These are phyloP conservation scores for Hypsizygus marmoreus DNA, from an alignment of 768 basidiomycete species.

Conservation along the genomic window DNA sequence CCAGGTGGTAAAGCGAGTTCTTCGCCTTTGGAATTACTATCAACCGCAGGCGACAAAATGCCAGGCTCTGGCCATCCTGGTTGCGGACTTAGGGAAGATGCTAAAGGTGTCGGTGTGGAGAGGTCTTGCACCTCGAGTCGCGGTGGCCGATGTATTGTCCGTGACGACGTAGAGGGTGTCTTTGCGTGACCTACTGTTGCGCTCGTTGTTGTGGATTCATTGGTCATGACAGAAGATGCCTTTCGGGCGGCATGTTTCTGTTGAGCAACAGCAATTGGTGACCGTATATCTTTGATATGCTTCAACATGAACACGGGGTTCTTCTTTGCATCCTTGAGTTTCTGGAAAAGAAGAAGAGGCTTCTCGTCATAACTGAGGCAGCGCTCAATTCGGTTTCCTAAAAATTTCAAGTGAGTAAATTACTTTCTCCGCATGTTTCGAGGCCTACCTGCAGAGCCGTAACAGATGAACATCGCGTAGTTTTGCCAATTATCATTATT, in stretches of 20 bases:
- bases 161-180: constrained; percentile 39
- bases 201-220: constrained; percentile 40
- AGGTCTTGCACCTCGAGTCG: constrained; percentile 71
- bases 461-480: constrained; percentile 99
- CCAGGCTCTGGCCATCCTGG: constrained; percentile 76
- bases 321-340: constrained; percentile 94
- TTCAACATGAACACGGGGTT: constrained; percentile 99
- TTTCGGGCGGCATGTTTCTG: constrained; percentile 93
- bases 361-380: constrained; percentile 98
- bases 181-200: constrained; percentile 49
- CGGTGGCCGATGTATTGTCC: constrained; percentile 60
- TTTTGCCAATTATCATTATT: constrained; percentile 99
- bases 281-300: constrained; percentile 95
- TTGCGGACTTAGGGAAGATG: constrained; percentile 64
- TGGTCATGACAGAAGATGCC: constrained; percentile 58
- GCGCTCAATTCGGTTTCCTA: constrained; percentile 82
- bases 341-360: constrained; percentile 94
- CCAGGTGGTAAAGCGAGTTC: constrained; percentile 40
- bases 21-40: constrained; percentile 35
- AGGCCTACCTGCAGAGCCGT: constrained; percentile 81
- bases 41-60: constrained; percentile 58
- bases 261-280: constrained; percentile 94
- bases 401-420: constrained; percentile 1
- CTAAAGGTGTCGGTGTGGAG: constrained; percentile 46
- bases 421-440: neutral